These are phyloP conservation scores for Dipteronia sinensis DNA, from an alignment of 345 rosid species.

Conservation along the genomic window DNA sequence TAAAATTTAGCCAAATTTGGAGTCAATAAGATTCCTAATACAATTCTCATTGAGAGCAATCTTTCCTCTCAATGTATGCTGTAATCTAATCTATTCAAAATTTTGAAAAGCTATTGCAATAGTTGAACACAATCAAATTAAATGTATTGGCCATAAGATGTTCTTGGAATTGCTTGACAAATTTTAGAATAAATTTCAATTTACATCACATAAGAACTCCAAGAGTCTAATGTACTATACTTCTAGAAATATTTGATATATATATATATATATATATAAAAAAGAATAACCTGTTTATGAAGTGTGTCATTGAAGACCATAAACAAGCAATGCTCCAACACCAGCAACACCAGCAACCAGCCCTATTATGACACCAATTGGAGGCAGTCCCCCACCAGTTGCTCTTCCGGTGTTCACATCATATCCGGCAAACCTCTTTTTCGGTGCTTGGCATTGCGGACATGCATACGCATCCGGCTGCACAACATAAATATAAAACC, in stretches of 20 bases:
- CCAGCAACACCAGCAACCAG: slow-evolving; percentile 78
- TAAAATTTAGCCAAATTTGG: no score
- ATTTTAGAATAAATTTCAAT: neutral
- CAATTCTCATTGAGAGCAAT: no score
- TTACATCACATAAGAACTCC: neutral
- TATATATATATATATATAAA: no score
- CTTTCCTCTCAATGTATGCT: no score
- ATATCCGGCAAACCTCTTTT: slow-evolving; percentile 83
- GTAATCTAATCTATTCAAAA: no score
- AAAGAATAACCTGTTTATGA: no score
- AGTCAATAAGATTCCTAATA: no score
- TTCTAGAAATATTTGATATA: neutral
- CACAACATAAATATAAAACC: slow-evolving; percentile 7
- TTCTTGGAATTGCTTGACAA: neutral
- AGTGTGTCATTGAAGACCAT: slow-evolving; percentile 72
- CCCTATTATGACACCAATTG: slow-evolving; percentile 81
- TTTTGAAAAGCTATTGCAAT: no score
- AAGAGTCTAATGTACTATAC: no score
- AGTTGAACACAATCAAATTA: no score
- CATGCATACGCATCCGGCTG: slow-evolving; percentile 88
- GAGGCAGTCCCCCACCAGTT: slow-evolving; percentile 93
- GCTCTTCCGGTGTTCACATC: slow-evolving; percentile 88
- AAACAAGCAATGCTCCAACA: slow-evolving; percentile 88
- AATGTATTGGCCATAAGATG: neutral
- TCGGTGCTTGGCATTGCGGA: slow-evolving; percentile 92